phyloP scores from a whole-genome alignment of 805 yeast species.

The Monosporozyma aquatica region DNA sequence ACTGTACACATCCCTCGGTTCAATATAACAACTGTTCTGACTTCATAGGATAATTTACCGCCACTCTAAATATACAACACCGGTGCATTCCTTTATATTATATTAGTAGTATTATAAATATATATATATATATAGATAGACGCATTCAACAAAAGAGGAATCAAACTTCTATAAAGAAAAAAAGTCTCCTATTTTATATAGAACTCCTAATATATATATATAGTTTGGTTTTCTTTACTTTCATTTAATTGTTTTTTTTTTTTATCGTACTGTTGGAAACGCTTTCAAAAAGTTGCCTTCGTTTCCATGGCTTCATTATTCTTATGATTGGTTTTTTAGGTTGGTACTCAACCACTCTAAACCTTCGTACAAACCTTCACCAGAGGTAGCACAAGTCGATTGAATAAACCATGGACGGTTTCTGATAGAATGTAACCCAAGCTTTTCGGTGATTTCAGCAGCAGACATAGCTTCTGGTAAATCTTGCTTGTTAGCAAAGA shows the following conservation, averaged over 20 bases:
- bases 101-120: no score
- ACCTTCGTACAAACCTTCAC: conserved; percentile 97
- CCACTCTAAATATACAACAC: no score
- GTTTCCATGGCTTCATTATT: background rate
- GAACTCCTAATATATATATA: background rate
- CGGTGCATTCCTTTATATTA: no score
- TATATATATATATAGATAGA: background rate
- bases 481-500: conserved; percentile 97
- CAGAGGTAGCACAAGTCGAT: conserved; percentile 98
- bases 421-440: conserved; percentile 93
- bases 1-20: no score
- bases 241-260: background rate
- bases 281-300: no score
- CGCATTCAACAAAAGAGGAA: background rate
- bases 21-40: no score
- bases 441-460: conserved; percentile 94
- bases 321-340: conserved; percentile 58
- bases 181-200: no score
- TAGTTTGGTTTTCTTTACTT: background rate
- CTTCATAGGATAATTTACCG: no score
- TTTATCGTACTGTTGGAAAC: background rate
- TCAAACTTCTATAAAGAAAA: no score
- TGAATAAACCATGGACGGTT: conserved; percentile 99
- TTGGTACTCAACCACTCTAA: conserved; percentile 92
- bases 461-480: conserved; percentile 98